These are phyloP conservation scores for Selaginella tamariscina DNA, from an alignment of 75 land plant genomes.

Conservation along the genomic window DNA sequence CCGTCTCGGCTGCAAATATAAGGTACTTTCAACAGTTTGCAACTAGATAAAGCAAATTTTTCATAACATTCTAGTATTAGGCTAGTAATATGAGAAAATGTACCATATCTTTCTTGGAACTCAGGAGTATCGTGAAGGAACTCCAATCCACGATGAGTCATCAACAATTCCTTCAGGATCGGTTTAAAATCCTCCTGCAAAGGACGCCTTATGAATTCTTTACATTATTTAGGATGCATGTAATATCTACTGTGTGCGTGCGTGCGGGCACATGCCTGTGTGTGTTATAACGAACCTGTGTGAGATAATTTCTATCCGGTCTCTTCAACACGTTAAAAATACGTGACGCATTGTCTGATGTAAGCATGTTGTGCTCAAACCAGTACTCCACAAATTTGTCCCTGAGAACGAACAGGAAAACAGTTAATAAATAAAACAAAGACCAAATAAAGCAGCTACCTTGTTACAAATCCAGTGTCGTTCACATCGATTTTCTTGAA, in stretches of 20 bases:
- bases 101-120: conserved; percentile 99
- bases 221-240: background rate
- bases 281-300: conserved; percentile 36
- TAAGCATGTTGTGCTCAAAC: conserved; percentile 58
- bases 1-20: conserved; percentile 67
- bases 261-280: too few species aligned
- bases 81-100: background rate
- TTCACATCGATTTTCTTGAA: conserved; percentile 76
- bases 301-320: conserved; percentile 55
- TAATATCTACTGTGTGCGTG: too few species aligned
- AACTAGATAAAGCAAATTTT: background rate
- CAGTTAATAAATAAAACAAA: background rate
- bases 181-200: conserved; percentile 86
- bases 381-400: conserved; percentile 69
- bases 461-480: conserved; percentile 51
- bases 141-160: conserved; percentile 85
- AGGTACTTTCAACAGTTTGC: background rate
- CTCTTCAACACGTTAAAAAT: conserved; percentile 62
- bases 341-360: conserved; percentile 50
- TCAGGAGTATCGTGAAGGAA: conserved; percentile 86
- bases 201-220: background rate
- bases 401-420: conserved; percentile 28
- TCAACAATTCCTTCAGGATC: conserved; percentile 62
- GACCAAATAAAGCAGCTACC: conserved; percentile 30
- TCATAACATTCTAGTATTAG: background rate